Evolutionary conservation across 2,329 filamentous ascomycete genomes (phyloP), one percentile per base, ranked within the genome.

Genomic region (Neonectria magnoliae): DNA sequence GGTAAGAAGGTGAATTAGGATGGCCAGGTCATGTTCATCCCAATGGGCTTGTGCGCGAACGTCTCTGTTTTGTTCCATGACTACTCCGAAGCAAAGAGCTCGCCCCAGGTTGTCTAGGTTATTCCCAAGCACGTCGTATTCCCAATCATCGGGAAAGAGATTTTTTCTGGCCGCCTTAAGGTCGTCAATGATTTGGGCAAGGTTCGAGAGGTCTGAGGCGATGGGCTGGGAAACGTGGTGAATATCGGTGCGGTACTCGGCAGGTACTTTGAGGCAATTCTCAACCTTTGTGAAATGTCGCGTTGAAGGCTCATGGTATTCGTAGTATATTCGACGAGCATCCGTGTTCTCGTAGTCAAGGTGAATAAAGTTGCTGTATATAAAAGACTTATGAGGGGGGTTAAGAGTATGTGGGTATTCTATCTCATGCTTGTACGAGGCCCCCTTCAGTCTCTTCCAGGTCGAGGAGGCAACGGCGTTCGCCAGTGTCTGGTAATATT

Each of bases 21-120:
- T 53, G 5, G 67, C 67, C 14, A 71, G 29, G 20, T 64, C 56
- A 11, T 52, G 44, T 5, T 64, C 57, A 27, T 71, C 68, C 42
- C 45, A 53, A n/a, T 14, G 11, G 9, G 60, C 44, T 8, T 67
- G 52, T 8, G 27, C 42, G 29, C 65, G 60, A 47, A 50, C 55
- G 3, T 47, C 14, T 4, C 25, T 27, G 45, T 33, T 8, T 3
- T 48, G 16, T 4, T 67, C 22, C 22, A 68, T 10, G 16, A 69
- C 38, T 1, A 60, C 65, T 2, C 67, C 67, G 13, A 71, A 71
- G 38, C 68, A 69, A 4, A 71, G 53, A 4, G 54, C 56, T 2
- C 58, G 57, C 1, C 65, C 67, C 7, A 71, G n/a, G 6, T 16
- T 22, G 14, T 62, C 56, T 7, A 60, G 52, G 1, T n/a, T 44